These are phyloP conservation scores for Coemansia sp. DNA, from an alignment of 192 early-diverging fungal genomes.

Conservation along the genomic window DNA sequence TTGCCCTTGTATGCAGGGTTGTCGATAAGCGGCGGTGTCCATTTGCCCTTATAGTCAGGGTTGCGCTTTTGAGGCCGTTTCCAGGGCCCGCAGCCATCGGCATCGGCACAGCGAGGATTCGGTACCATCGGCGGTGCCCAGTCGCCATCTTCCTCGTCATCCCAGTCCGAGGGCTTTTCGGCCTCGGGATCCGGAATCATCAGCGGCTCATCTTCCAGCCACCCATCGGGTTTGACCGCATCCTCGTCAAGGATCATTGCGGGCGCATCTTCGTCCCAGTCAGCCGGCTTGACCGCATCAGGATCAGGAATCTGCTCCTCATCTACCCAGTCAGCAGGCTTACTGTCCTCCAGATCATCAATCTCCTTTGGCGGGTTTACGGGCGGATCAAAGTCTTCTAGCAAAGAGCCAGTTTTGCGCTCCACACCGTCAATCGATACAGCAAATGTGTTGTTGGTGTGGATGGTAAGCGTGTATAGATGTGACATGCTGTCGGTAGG, in stretches of 20 bases:
- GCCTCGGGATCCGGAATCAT: constrained; percentile 76
- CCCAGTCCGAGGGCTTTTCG: constrained; percentile 87
- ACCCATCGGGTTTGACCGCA: constrained; percentile 79
- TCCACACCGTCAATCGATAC: constrained; percentile 72
- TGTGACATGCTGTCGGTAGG: constrained; percentile 64
- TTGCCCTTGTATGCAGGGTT: constrained; percentile 92
- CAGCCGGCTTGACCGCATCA: constrained; percentile 67
- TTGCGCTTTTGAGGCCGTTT: constrained; percentile 74
- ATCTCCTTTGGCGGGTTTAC: constrained; percentile 89
- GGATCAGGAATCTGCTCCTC: constrained; percentile 80
- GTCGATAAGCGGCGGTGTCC: constrained; percentile 78
- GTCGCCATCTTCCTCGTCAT: constrained; percentile 91
- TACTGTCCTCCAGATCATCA: constrained; percentile 69
- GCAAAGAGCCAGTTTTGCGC: constrained; percentile 65
- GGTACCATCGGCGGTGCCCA: constrained; percentile 74
- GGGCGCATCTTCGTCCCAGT: constrained; percentile 91
- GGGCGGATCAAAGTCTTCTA: constrained; percentile 76
- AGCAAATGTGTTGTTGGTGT: constrained; percentile 76
- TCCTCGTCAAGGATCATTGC: constrained; percentile 69
- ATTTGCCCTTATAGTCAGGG: constrained; percentile 88
- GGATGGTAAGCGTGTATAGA: constrained; percentile 83
- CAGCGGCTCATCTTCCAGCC: constrained; percentile 78
- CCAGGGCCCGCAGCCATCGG: constrained; percentile 78
- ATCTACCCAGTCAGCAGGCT: constrained; percentile 89
- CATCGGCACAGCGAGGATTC: constrained; percentile 79